Percentiles rank a stretch among this genome's conserved stretches.
Conservation (phyloP, 495 filamentous ascomycete genomes). For the Cetradonia linearis region DNA sequence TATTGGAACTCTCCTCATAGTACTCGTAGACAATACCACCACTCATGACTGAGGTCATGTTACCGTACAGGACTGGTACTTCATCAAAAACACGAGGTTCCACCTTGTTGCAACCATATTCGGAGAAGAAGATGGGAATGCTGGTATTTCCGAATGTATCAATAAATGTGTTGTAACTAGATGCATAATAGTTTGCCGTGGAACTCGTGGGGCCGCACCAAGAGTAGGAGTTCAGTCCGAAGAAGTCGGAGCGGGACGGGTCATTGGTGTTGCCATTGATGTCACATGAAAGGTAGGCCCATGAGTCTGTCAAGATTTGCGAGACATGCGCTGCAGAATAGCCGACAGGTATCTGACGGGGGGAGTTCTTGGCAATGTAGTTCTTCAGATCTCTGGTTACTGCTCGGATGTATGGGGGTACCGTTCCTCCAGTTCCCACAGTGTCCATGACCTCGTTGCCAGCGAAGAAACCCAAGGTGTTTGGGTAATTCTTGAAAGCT, state of each 20-base stretch:
- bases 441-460: constrained; percentile 58
- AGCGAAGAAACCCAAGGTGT: constrained; percentile 82
- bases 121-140: constrained; percentile 89
- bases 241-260: constrained; percentile 66
- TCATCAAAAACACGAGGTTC: constrained; percentile 75
- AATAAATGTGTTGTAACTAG: constrained; percentile 63
- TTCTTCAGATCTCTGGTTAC: constrained; percentile 78
- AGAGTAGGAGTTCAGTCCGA: constrained; percentile 89
- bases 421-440: constrained; percentile 27
- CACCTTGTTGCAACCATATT: constrained; percentile 86
- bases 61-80: constrained; percentile 67
- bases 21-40: constrained; percentile 89
- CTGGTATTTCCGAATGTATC: constrained; percentile 58
- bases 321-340: constrained; percentile 95
- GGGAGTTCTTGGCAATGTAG: constrained; percentile 64
- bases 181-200: constrained; percentile 55
- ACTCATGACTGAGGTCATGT: constrained; percentile 72
- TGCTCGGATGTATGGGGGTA: constrained; percentile 57
- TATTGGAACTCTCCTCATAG: constrained; percentile 58
- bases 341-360: constrained; percentile 67
- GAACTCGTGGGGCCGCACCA: constrained; percentile 59
- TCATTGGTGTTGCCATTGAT: constrained; percentile 52
- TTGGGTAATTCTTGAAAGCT: constrained; percentile 88
- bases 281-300: constrained; percentile 76
- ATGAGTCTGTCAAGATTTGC: constrained; percentile 63